Conservation (phyloP, 2,329 filamentous ascomycete genomes). For the Aspergillus pseudoglaucus region DNA sequence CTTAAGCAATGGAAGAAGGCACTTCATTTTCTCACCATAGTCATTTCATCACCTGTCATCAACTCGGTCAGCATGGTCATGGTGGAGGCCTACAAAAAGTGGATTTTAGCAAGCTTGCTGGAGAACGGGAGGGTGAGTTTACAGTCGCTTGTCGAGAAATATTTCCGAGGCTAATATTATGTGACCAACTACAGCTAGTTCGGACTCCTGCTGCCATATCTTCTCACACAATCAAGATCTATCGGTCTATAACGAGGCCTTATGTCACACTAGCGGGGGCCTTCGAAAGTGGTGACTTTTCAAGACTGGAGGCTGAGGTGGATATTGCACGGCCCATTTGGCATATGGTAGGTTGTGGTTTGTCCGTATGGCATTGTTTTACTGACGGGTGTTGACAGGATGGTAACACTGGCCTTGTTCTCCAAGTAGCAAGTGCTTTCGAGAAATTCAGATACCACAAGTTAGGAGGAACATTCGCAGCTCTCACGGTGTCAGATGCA, state of each 20-base stretch:
- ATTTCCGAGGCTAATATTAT: background rate
- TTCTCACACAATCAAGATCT: conserved; percentile 48
- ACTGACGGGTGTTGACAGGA: conserved; percentile 43
- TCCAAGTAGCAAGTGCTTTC: conserved; percentile 63
- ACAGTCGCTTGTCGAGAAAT: background rate
- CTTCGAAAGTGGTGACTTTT: conserved; percentile 57
- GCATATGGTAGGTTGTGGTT: conserved; percentile 44
- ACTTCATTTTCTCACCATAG: conserved; percentile 55
- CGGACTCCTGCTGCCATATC: conserved; percentile 53
- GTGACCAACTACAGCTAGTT: conserved; percentile 31
- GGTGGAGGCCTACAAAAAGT: conserved; percentile 88
- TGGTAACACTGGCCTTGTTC: conserved; percentile 64
- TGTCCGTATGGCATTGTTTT: background rate
- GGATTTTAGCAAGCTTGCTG: conserved; percentile 71
- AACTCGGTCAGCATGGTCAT: conserved; percentile 67
- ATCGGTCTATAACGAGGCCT: conserved; percentile 55
- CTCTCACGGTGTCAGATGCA: conserved; percentile 50
- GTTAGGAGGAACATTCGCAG: conserved; percentile 65
- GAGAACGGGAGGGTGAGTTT: conserved; percentile 54
- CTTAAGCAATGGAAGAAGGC: conserved; percentile 58
- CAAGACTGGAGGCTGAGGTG: conserved; percentile 58
- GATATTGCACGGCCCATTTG: conserved; percentile 56
- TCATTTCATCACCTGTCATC: conserved; percentile 60
- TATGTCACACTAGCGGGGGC: conserved; percentile 65
- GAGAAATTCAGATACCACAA: conserved; percentile 69